Evolutionary conservation across 2,329 filamentous ascomycete genomes (phyloP), one percentile per base, ranked within the genome.

Genomic region (Lasiodiplodia gonubiensis): DNA sequence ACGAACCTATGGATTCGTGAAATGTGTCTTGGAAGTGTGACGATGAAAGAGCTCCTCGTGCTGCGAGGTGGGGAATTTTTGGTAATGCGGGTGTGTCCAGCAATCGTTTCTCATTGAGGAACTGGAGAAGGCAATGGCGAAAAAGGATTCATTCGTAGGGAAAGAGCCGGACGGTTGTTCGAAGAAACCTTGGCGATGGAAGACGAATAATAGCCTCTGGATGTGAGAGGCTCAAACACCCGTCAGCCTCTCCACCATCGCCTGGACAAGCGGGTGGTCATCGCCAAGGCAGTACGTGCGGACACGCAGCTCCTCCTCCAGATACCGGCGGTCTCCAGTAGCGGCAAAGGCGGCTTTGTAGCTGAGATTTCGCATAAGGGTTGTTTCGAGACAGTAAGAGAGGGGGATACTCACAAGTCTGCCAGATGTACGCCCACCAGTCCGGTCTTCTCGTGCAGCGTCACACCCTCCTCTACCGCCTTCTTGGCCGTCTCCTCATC

Each of bases 111-210:
- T 12, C 39, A 33, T 12, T 23, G 11, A 27, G 3, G 8, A 5
- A 1, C 3, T 25, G 10, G 21, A n/a, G 37, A 42, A 59, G 74
- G 73, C 1, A 74, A 76, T 54, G 52, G n/a, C 11, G 6, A 0
- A 18, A 14, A 30, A 14, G 7, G 30, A 33, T 21, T 54, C 30
- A 37, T 37, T 54, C 18, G 18, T 12, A 3, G 18, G 27, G 11
- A 5, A n/a, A 27, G 7, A n/a, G 48, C 48, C 14, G 8, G 42
- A 51, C 3, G 21, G 21, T 23, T 14, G 3, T 51, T 51, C 4
- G 48, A 23, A 21, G 23, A 25, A 11, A 11, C 5, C n/a, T 12
- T 51, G 21, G 12, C 48, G 25, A 11, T 52, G 12, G 12, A 52
- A 25, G 16, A 52, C 0, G 3, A 21, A 8, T 5, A 42, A 23